These are phyloP conservation scores for Elsinoe perseae DNA, from an alignment of 2,329 filamentous ascomycete species.

Conservation along the genomic window DNA sequence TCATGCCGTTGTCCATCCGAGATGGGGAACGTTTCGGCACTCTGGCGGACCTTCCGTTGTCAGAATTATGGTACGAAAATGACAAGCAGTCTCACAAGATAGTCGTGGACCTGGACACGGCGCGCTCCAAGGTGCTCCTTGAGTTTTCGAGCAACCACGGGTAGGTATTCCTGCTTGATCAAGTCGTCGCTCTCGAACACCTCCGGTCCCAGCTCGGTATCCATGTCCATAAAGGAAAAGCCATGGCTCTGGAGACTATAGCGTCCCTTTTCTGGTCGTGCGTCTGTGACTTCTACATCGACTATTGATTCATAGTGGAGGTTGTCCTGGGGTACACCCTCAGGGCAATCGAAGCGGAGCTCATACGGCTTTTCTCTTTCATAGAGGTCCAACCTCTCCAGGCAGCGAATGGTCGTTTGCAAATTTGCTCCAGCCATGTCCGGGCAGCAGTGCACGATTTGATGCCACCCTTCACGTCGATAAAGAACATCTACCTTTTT, in stretches of 20 bases:
- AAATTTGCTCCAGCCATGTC: too few species aligned
- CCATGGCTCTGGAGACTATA: not conserved
- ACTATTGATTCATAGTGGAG: not conserved
- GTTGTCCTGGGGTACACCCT: not conserved
- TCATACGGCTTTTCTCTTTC: not conserved
- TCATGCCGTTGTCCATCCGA: not conserved
- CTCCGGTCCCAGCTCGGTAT: not conserved
- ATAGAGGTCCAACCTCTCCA: not conserved
- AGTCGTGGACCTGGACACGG: not conserved
- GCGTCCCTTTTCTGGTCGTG: not conserved
- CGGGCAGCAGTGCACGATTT: too few species aligned
- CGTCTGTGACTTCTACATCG: not conserved
- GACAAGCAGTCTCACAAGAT: not conserved
- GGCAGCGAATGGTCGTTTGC: not conserved
- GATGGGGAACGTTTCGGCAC: not conserved
- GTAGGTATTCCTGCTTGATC: too few species aligned
- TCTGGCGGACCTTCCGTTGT: not conserved
- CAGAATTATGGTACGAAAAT: not conserved
- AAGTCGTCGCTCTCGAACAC: too few species aligned
- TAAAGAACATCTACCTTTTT: too few species aligned
- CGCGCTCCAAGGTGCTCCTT: too few species aligned
- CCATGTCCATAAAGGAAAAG: not conserved
- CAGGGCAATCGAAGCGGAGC: not conserved
- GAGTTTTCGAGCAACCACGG: too few species aligned
- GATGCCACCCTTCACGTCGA: too few species aligned